phyloP scores from a whole-genome alignment of 352 stramenopile genomes.

The Globisporangium lucens region DNA sequence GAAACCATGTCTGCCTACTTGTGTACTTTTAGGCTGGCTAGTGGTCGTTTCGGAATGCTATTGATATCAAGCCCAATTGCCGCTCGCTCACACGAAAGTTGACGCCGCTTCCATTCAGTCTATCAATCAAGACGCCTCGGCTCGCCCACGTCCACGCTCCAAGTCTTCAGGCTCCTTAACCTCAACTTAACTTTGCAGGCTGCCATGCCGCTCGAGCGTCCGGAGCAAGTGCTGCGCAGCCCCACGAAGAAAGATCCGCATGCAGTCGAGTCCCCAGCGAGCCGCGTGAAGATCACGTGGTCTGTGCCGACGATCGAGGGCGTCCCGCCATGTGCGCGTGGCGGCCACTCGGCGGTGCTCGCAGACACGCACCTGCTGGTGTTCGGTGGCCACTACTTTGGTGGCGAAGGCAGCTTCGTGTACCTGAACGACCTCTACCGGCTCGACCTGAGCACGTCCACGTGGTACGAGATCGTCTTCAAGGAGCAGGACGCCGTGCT shows the following conservation, averaged over 20 bases:
- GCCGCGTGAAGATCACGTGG: slow-evolving; percentile 58
- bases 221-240: slow-evolving; percentile 13
- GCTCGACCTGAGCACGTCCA: slow-evolving; percentile 80
- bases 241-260: slow-evolving; percentile 13
- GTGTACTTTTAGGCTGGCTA: background rate
- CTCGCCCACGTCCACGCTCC: background rate
- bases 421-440: slow-evolving; percentile 91
- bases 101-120: background rate
- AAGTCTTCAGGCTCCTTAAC: background rate
- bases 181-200: no score
- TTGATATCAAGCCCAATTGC: background rate
- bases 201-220: slow-evolving; percentile 14
- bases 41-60: background rate
- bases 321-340: slow-evolving; percentile 47
- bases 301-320: slow-evolving; percentile 54
- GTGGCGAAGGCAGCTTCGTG: slow-evolving; percentile 74
- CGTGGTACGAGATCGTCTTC: slow-evolving; percentile 67
- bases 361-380: slow-evolving; percentile 82
- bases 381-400: slow-evolving; percentile 90
- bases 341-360: slow-evolving; percentile 67
- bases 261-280: slow-evolving; percentile 21
- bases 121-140: background rate
- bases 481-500: slow-evolving; percentile 36
- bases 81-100: background rate
- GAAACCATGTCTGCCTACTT: background rate